Percentiles rank a stretch among this genome's conserved stretches.
These are phyloP conservation scores for Yarrowia bubula DNA, from an alignment of 805 yeast species.

Conservation along the genomic window DNA sequence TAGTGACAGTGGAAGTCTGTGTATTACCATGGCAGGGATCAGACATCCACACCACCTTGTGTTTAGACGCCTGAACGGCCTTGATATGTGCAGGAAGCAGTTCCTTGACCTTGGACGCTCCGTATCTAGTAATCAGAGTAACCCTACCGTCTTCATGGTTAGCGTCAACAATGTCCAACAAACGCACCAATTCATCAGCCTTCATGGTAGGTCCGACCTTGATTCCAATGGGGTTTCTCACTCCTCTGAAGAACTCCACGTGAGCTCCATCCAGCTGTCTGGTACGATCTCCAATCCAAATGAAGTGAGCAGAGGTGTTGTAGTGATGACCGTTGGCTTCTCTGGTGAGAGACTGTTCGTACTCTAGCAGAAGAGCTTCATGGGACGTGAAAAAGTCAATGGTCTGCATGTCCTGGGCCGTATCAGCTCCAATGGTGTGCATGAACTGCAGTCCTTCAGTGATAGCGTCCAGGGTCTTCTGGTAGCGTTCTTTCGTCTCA, in stretches of 20 bases:
- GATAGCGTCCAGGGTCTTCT: constrained; percentile 40
- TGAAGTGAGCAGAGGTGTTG: constrained; percentile 46
- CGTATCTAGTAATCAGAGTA: constrained; percentile 45
- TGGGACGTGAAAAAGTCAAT: constrained; percentile 45
- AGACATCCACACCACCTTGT: constrained; percentile 46
- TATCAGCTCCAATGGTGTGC: constrained; percentile 44
- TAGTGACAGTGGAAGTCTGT: constrained; percentile 41
- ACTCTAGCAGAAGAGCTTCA: constrained; percentile 45
- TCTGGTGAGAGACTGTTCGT: constrained; percentile 45
- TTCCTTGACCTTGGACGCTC: constrained; percentile 40
- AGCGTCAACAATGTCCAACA: constrained; percentile 44
- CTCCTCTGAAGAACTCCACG: constrained; percentile 46
- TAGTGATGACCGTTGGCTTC: constrained; percentile 38
- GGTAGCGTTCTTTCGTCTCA: constrained; percentile 43
- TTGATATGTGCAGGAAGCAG: constrained; percentile 43
- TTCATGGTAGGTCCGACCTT: constrained; percentile 47
- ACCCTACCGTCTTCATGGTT: constrained; percentile 42
- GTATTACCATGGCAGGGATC: constrained; percentile 50
- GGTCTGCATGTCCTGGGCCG: constrained; percentile 35
- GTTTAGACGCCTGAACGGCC: constrained; percentile 43
- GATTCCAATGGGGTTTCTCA: constrained; percentile 45
- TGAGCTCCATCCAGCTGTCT: constrained; percentile 48
- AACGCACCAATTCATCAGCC: constrained; percentile 40
- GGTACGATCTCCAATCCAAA: constrained; percentile 48
- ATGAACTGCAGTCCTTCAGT: constrained; percentile 42